Percentiles rank a stretch among this genome's conserved stretches.
Conservation (phyloP, 768 basidiomycete species). For the Kwoniella europaea region DNA sequence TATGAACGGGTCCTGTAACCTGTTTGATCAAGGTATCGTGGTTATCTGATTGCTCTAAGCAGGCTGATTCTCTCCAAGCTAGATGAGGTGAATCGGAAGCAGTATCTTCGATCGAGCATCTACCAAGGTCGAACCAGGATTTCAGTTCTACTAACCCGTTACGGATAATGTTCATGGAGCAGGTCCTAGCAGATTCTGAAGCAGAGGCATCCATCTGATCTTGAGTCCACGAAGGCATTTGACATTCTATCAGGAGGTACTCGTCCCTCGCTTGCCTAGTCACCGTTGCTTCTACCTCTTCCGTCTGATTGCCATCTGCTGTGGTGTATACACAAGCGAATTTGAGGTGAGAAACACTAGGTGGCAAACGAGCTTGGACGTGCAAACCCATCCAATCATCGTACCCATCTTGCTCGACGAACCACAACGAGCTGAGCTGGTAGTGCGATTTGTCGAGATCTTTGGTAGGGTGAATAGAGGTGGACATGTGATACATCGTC, state of each 20-base stretch:
- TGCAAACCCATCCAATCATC: constrained; percentile 2
- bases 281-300: background rate
- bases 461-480: constrained; percentile 7
- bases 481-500: constrained; percentile 7
- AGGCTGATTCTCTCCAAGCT: constrained; percentile 6
- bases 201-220: constrained; percentile 1
- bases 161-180: background rate
- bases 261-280: constrained; percentile 10
- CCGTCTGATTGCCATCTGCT: background rate
- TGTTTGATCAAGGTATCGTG: background rate
- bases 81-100: background rate
- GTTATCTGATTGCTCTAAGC: background rate
- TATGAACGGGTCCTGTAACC: background rate
- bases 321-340: constrained; percentile 8
- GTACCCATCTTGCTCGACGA: constrained; percentile 13
- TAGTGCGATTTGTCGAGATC: constrained; percentile 2
- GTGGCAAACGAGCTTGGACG: constrained; percentile 6
- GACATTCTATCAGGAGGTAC: constrained; percentile 16
- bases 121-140: constrained; percentile 6
- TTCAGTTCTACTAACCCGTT: background rate
- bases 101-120: constrained; percentile 2
- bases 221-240: constrained; percentile 10
- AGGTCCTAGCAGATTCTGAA: background rate
- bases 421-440: constrained; percentile 12
- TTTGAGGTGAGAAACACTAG: background rate